Evolutionary conservation across 2,329 filamentous ascomycete genomes (phyloP), one percentile per base, ranked within the genome.

Genomic region (Hypoxylon sp.): DNA sequence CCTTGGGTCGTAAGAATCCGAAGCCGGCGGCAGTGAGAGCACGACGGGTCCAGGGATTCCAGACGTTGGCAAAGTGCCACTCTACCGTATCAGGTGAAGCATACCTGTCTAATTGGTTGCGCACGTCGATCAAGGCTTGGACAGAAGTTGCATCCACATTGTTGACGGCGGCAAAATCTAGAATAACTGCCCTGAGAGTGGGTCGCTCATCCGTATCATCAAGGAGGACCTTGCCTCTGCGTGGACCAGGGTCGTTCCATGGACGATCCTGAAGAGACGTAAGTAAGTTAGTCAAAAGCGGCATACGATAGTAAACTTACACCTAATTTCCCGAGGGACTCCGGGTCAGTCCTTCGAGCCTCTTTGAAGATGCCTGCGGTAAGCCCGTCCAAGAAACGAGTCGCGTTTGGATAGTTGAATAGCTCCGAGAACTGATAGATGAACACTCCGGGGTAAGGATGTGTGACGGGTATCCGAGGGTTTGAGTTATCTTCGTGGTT

Each of bases 371-470:
- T 81, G 50, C 80, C 78, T 20, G 82, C 78, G 3, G 83, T 83
- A 6, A 88, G 77, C 33, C 83, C 80, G 71, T 86, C 85, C 61
- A 87, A 80, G 67, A 87, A 84, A 17, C 81, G 82, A 0, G 82
- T 83, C 10, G 85, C 82, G 66, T 88, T 88, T 69, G 84, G 82
- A 75, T 88, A 88, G 76, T 86, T 88, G 79, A 88, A 86, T 27
- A 85, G 84, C 69, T 87, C 85, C 1, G 82, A 81, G 70, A 88
- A 87, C 13, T 85, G 83, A 76, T 87, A 88, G 65, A 88, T 82
- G 69, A 88, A 85, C 55, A 88, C 81, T 35, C 86, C 86, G 0
- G 86, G 86, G 66, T 86, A 82, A 2, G 85, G 84, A n/a, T 79
- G 78, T 13, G 86, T 79, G 11, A 79, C 68, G 27, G 64, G 17